A percentile compares a stretch with the other conserved stretches of the same genome.
phyloP scores from a whole-genome alignment of 345 rosid genomes.

The Aethionema arabicum region DNA sequence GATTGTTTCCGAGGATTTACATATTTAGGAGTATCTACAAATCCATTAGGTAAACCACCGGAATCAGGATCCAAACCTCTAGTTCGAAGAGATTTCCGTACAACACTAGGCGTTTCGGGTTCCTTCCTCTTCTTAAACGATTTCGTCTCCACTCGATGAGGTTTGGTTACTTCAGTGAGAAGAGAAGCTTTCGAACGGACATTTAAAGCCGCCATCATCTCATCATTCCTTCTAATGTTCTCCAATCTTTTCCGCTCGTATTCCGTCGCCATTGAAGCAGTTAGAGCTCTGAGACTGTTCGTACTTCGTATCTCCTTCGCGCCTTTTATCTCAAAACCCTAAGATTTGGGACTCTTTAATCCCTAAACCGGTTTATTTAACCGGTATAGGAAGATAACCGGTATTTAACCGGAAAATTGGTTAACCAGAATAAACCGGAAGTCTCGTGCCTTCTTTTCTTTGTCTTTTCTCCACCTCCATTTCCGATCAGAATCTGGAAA shows the following conservation, averaged over 20 bases:
- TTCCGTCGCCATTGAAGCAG: slow-evolving; percentile 63
- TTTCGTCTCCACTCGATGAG: slow-evolving; percentile 44
- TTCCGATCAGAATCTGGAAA: slow-evolving; percentile 27
- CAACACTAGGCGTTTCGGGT: slow-evolving; percentile 45
- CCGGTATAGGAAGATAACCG: slow-evolving; percentile 2
- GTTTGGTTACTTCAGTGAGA: slow-evolving; percentile 56
- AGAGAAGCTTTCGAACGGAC: slow-evolving; percentile 53
- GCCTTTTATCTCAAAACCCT: no score
- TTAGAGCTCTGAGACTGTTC: no score
- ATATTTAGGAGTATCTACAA: slow-evolving; percentile 22
- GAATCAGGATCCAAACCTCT: slow-evolving; percentile 70
- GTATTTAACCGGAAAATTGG: slow-evolving; percentile 19
- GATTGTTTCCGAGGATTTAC: slow-evolving; percentile 18
- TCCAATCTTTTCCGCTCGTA: slow-evolving; percentile 77
- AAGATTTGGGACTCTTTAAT: no score
- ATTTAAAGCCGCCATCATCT: slow-evolving; percentile 76
- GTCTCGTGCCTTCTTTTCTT: slow-evolving; percentile 14
- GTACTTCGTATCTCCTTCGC: no score
- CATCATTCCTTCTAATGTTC: slow-evolving; percentile 70
- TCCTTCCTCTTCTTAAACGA: slow-evolving; percentile 48
- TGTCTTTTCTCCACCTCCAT: slow-evolving; percentile 4
- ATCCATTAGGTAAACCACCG: slow-evolving; percentile 39
- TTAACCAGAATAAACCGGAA: slow-evolving; percentile 4
- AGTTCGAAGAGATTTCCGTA: slow-evolving; percentile 62
- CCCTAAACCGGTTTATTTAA: not conserved